phyloP scores from a whole-genome alignment of 176 grass and related monocot genomes.

The Carex parvula region DNA sequence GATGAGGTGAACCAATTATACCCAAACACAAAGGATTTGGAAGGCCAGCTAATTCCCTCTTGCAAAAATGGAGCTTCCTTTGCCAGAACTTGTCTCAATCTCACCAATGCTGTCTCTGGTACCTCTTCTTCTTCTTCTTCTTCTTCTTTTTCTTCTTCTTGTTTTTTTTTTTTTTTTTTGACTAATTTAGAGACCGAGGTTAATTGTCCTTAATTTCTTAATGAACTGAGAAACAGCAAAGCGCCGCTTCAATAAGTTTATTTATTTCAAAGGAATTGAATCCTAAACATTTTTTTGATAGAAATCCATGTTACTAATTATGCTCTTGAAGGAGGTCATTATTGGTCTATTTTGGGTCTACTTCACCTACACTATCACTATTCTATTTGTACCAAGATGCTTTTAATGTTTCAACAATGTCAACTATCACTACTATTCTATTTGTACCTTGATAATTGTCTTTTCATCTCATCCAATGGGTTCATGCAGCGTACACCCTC shows the following conservation, averaged over 20 bases:
- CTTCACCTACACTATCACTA: not conserved
- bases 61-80: constrained; percentile 32
- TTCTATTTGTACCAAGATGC: no score
- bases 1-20: not conserved
- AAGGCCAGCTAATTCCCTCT: constrained; percentile 25
- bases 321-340: not conserved
- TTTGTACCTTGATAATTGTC: not conserved
- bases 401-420: not conserved
- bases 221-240: not conserved
- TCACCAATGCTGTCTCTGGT: constrained; percentile 57
- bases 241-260: not conserved
- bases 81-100: constrained; percentile 52
- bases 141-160: no score
- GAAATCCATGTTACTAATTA: no score
- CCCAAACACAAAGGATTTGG: constrained; percentile 7
- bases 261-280: not conserved
- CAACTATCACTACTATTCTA: not conserved
- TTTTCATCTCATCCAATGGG: not conserved
- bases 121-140: not conserved
- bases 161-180: not conserved
- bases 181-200: not conserved
- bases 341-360: not conserved
- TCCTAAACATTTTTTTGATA: not conserved
- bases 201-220: not conserved
- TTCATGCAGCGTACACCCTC: not conserved